Conservation (phyloP, 176 grass and related monocot species). For the Sorghum bicolor region Sorghum_bicolor_NCBIv3 NC_012872.2:11880501-11881000, state of each 20-base stretch:
- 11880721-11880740: conserved; percentile 6
- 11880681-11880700: not conserved
- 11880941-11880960: not conserved
- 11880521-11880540: conserved; percentile 2
- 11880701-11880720: not conserved
- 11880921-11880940: not conserved
- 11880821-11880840: not conserved
- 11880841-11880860: not conserved
- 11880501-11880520: conserved; percentile 15
- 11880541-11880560: not conserved
- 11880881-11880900: not conserved
- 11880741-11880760: not conserved
- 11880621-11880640: not conserved
- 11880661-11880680: conserved; percentile 10
- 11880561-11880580: not conserved
- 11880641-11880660: not conserved
- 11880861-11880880: not conserved
- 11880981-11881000: not conserved
- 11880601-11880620: not conserved
- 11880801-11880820: not conserved
- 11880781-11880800: not conserved
- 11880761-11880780: conserved; percentile 7
- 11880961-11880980: not conserved
- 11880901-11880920: not conserved
- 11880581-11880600: conserved; percentile 11